Evolutionary conservation across 192 early-diverging fungal genomes (phyloP), one percentile per base, ranked within the genome.

Genomic region (Diversispora epigaea): DNA sequence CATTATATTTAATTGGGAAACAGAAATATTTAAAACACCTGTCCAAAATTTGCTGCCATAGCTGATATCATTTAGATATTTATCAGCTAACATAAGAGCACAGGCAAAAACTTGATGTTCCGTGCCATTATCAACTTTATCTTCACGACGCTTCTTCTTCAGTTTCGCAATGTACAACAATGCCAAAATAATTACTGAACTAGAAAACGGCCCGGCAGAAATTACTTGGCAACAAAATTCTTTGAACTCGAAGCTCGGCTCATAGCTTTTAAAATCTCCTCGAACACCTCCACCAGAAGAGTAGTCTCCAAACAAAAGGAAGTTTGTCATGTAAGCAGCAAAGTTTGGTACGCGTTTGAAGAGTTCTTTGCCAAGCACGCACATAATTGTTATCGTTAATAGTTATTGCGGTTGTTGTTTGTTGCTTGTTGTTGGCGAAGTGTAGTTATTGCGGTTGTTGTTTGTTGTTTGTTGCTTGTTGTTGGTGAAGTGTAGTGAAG

Each of bases 41-140:
- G 91, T 87, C 95, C 95, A 96, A 17, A 92, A 91, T 77, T 91
- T 87, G 78, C 92, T 94, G 12, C 94, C 89, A 75, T 92, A 96
- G 55, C 93, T 95, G 79, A 94, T 95, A 80, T 96, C 95, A 76
- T 93, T 88, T 25, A 94, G 82, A 75, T 87, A 90, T 76, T 96
- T 96, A 84, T 92, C 94, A 65, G 92, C 90, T 4, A 94, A 84
- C 84, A 94, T 92, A 45, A 96, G 84, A 45, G 93, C 89, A n/a
- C 91, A 91, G 6, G 93, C 90, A 78, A 96, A 92, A 55, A 94
- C 76, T 17, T 93, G 82, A 68, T 91, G 92, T 75, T 96, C 94
- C 58, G 89, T 90, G 50, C 94, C 94, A 46, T 80, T 78, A 39
- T 83, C 81, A 57, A 86, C 90, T 77, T 83, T 81, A 45, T 89